phyloP scores from a whole-genome alignment of 2,329 filamentous ascomycete genomes.

The Fusarium sp. region DNA sequence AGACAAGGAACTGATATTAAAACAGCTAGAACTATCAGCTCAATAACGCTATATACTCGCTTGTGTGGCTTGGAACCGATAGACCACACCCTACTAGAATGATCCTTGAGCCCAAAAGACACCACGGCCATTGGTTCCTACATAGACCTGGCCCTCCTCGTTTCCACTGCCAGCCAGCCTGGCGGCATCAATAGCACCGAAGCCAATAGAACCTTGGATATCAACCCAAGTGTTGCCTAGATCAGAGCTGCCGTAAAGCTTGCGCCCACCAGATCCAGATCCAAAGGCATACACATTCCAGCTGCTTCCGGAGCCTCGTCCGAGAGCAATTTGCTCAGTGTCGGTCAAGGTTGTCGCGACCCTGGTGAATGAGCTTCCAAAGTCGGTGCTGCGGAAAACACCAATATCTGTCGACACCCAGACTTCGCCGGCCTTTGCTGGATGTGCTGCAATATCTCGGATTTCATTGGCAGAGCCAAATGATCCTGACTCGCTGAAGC shows the following conservation, averaged over 20 bases:
- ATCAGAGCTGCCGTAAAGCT: conserved; percentile 57
- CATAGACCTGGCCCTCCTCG: conserved; percentile 56
- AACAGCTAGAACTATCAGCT: too few species aligned
- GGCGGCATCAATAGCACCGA: conserved; percentile 54
- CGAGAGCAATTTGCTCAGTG: conserved; percentile 56
- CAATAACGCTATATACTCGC: background rate
- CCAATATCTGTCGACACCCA: conserved; percentile 65
- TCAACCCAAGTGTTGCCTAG: conserved; percentile 56
- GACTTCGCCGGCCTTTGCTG: conserved; percentile 66
- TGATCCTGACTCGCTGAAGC: conserved; percentile 53
- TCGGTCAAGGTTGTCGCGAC: conserved; percentile 49
- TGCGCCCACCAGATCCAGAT: conserved; percentile 52
- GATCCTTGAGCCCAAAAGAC: conserved; percentile 47
- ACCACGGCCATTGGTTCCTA: conserved; percentile 60
- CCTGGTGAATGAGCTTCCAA: conserved; percentile 57
- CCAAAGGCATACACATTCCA: conserved; percentile 62
- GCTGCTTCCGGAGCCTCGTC: conserved; percentile 49
- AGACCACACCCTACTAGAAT: background rate
- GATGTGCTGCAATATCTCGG: conserved; percentile 65
- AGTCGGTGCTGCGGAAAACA: conserved; percentile 63
- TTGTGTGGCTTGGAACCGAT: background rate
- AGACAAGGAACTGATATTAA: too few species aligned
- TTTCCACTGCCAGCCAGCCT: conserved; percentile 57
- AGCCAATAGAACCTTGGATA: conserved; percentile 55
- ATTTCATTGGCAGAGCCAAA: conserved; percentile 56